Percentiles rank a stretch among this genome's conserved stretches.
Evolutionary conservation across 2,329 filamentous ascomycete species (phyloP).

Genomic region (Colletotrichum sp.): DNA sequence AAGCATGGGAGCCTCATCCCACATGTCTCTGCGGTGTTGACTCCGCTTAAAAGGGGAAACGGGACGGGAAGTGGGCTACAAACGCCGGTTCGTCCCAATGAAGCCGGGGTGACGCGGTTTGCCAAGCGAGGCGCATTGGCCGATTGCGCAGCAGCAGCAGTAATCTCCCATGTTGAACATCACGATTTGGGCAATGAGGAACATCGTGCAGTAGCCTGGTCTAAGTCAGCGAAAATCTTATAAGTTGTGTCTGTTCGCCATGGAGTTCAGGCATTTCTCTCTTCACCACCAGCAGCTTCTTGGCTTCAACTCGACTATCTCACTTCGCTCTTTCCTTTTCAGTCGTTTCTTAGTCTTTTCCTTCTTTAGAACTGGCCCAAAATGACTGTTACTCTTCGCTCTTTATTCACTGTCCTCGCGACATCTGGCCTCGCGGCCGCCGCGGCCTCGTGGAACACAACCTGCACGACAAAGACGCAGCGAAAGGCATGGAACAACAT

Average conservation of each 20-base stretch:
- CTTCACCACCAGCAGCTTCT: neutral
- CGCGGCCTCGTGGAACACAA: neutral
- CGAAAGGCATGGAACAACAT: constrained; percentile 19
- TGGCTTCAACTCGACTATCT: neutral
- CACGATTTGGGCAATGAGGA: neutral
- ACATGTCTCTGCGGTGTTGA: neutral
- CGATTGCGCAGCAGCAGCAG: neutral
- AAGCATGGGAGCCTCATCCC: neutral
- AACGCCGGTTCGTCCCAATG: constrained; percentile 1
- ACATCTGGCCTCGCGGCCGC: neutral
- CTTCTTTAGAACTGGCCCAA: neutral
- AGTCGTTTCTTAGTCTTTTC: neutral
- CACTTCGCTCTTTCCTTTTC: neutral
- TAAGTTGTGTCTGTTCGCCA: neutral
- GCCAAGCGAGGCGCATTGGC: constrained; percentile 6
- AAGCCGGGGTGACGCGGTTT: neutral
- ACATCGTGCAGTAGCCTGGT: neutral
- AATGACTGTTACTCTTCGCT: neutral
- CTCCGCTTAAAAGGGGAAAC: neutral
- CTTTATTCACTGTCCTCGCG: neutral
- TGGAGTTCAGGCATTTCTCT: neutral
- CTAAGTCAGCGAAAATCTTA: neutral
- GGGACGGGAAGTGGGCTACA: neutral
- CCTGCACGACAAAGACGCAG: constrained; percentile 1
- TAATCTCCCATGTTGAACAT: neutral